phyloP scores from a whole-genome alignment of 1,284 basidiomycete species.

The Ceratobasidium papillatum region DNA sequence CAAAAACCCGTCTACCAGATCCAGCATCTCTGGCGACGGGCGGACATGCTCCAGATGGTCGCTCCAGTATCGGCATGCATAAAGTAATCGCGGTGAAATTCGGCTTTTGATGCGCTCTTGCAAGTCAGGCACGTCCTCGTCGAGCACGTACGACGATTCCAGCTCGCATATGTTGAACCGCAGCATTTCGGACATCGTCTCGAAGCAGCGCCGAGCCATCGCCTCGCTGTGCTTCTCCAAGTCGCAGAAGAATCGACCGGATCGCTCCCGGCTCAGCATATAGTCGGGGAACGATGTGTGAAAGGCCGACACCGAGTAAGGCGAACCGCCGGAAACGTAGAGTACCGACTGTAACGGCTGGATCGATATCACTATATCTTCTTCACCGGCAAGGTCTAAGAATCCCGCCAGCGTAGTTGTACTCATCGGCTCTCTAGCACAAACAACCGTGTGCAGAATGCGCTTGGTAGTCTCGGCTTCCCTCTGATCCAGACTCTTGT shows the following conservation, averaged over 20 bases:
- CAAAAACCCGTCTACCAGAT: background rate
- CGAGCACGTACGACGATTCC: background rate
- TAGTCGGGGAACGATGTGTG: conserved; percentile 19
- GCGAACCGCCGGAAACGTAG: background rate
- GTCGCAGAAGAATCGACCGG: background rate
- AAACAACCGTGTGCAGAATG: conserved; percentile 6
- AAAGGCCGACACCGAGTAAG: background rate
- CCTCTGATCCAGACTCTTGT: background rate
- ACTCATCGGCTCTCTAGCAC: conserved; percentile 15
- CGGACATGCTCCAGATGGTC: background rate
- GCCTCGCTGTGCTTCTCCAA: background rate
- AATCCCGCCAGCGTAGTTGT: background rate
- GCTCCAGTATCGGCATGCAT: background rate
- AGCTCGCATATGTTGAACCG: background rate
- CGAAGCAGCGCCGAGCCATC: background rate
- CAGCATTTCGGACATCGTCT: background rate
- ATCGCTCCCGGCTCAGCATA: background rate
- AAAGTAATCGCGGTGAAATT: background rate
- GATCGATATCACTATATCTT: background rate
- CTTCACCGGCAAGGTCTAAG: background rate
- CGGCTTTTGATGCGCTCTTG: background rate
- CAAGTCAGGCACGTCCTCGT: background rate
- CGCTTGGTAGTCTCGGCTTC: background rate
- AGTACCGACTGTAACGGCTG: conserved; percentile 9
- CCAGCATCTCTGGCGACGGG: background rate